These are phyloP conservation scores for Albophoma yamanashiensis DNA, from an alignment of 2,329 filamentous ascomycete species.

Conservation along the genomic window DNA sequence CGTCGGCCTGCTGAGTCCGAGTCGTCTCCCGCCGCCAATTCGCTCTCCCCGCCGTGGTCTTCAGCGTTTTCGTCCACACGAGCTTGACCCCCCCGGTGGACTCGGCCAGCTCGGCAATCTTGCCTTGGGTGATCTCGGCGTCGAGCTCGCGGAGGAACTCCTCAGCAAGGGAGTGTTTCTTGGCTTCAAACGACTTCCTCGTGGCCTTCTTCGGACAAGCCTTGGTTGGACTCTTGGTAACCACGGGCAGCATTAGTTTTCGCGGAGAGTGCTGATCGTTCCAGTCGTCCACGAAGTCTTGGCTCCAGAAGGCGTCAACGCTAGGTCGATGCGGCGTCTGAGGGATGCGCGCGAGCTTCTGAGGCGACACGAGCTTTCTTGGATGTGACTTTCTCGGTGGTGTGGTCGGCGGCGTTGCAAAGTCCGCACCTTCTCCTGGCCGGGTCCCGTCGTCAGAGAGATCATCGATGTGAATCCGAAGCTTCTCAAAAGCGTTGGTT, in stretches of 20 bases:
- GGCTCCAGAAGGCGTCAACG: slow-evolving; percentile 50
- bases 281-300: slow-evolving; percentile 50
- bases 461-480: background rate
- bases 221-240: slow-evolving; percentile 10
- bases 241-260: slow-evolving; percentile 23
- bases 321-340: slow-evolving; percentile 41
- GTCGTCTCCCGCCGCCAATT: slow-evolving; percentile 57
- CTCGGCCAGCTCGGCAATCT: slow-evolving; percentile 45
- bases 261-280: slow-evolving; percentile 49
- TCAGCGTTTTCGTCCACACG: slow-evolving; percentile 67
- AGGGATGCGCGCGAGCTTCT: slow-evolving; percentile 31
- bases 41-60: slow-evolving; percentile 67
- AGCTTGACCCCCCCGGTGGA: slow-evolving; percentile 61
- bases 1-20: slow-evolving; percentile 17
- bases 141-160: slow-evolving; percentile 63
- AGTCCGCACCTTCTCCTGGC: slow-evolving; percentile 2
- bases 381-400: slow-evolving; percentile 11
- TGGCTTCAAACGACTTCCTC: slow-evolving; percentile 51
- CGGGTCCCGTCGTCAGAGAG: background rate
- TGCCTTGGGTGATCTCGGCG: slow-evolving; percentile 46
- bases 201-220: slow-evolving; percentile 19
- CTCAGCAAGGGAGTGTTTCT: slow-evolving; percentile 52
- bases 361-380: slow-evolving; percentile 16
- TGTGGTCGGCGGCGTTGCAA: slow-evolving; percentile 5
- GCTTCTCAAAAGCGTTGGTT: background rate